A percentile compares a stretch with the other conserved stretches of the same genome.
These are phyloP conservation scores for Claviceps fusiformis DNA, from an alignment of 2,329 filamentous ascomycete species.

Conservation along the genomic window DNA sequence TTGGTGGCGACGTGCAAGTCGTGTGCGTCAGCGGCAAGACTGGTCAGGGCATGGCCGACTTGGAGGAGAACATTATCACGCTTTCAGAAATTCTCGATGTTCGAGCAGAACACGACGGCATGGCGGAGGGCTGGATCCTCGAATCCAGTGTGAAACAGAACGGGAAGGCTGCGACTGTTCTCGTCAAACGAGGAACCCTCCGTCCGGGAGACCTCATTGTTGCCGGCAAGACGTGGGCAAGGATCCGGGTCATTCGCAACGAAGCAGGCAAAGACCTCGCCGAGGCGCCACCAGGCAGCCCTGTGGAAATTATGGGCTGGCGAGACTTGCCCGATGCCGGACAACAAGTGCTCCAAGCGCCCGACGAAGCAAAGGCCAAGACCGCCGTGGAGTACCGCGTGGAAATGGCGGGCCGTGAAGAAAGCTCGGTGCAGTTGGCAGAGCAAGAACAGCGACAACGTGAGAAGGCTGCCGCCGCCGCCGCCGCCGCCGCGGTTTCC, in stretches of 20 bases:
- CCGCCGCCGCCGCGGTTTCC: constrained; percentile 25
- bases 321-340: constrained; percentile 68
- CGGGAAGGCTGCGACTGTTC: constrained; percentile 76
- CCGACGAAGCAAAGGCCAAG: constrained; percentile 65
- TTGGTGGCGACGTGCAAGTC: constrained; percentile 84
- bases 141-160: constrained; percentile 79
- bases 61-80: constrained; percentile 81
- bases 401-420: constrained; percentile 56
- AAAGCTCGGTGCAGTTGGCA: constrained; percentile 70
- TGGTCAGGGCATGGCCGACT: constrained; percentile 74
- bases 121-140: constrained; percentile 84
- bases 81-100: constrained; percentile 85
- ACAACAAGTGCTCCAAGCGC: constrained; percentile 73
- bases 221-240: constrained; percentile 78
- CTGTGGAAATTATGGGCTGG: constrained; percentile 94
- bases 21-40: constrained; percentile 89
- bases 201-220: constrained; percentile 70
- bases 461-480: constrained; percentile 30
- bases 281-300: constrained; percentile 73
- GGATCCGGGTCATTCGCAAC: constrained; percentile 71
- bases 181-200: constrained; percentile 79
- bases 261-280: constrained; percentile 62
- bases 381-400: constrained; percentile 63
- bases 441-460: constrained; percentile 51
- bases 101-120: constrained; percentile 61